Base-by-base conservation (phyloP, 371 early-diverging fungal species). In the Lichtheimia hyalospora region DNA sequence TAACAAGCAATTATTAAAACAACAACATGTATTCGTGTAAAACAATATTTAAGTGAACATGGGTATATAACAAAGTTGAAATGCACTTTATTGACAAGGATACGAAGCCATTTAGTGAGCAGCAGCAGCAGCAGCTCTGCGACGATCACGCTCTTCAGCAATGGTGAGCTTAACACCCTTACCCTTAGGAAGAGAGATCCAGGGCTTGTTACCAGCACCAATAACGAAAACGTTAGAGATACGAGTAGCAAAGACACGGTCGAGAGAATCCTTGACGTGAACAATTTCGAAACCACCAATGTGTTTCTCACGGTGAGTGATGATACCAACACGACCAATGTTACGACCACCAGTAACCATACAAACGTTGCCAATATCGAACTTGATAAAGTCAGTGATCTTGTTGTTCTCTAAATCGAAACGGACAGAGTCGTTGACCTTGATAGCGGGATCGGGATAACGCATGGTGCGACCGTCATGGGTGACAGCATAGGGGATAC, bases 391-490 rank as follows among this genome's bases (percentile, higher is more conserved):
- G 67, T 94, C 99, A 61, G 84, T 82, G 70, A 98, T 88, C 92
- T 98, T 99, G 78, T 91, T 88, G 55, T 87, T 85, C 74, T 91
- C 96, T 51, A 99, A 69, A 82, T 99, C 96, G 71, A 98, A 79
- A 89, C 97, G 98, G 84, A 99, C 84, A 65, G 99, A 96, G 87
- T 99, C 99, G 92, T 96, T 96, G 70, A 91, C 94, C 89, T 96
- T 93, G 89, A 99, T 91, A 79, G 89, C 71, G 69, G 99, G 99
- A 89, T 99, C 98, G 69, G 97, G 98, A 92, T 97, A 99, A 78
- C 99, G 99, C 84, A 99, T 89, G 72, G 99, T 98, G 79, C 97
- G 96, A 59, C 99, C 99, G 81, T 99, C 99, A 87, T 98, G 96
- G 78, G 99, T 99, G 66, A 96, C 95, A 60, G 94, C 81, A 87